phyloP scores from a whole-genome alignment of 2,329 filamentous ascomycete species.

The Colletotrichum simmondsii region DNA sequence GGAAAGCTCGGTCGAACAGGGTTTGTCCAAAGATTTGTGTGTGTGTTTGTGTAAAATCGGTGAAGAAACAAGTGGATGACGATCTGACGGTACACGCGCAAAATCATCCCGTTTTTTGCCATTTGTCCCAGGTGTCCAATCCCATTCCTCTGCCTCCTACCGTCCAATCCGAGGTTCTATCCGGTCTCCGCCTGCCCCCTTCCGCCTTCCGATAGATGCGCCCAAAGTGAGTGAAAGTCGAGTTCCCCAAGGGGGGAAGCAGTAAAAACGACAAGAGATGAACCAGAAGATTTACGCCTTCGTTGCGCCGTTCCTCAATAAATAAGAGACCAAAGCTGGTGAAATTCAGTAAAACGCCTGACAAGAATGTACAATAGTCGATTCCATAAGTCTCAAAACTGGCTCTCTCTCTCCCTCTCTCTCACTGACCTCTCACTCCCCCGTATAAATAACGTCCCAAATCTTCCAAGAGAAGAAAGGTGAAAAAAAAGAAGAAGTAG shows the following conservation, averaged over 20 bases:
- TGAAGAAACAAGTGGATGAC: neutral
- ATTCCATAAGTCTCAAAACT: neutral
- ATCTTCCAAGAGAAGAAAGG: neutral
- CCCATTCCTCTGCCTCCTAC: too few species aligned
- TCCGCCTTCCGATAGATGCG: neutral
- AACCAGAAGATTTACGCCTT: neutral
- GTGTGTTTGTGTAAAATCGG: neutral
- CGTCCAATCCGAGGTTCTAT: neutral
- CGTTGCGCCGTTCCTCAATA: neutral
- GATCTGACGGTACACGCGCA: conserved; percentile 5
- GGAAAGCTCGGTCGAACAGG: too few species aligned
- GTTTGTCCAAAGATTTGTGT: neutral
- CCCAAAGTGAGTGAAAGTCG: neutral
- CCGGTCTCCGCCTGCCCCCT: neutral
- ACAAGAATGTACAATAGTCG: neutral
- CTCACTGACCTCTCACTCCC: too few species aligned
- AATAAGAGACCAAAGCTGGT: neutral
- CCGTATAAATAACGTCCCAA: neutral
- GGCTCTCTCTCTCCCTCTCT: neutral
- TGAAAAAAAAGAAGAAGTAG: neutral
- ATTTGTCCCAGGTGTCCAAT: too few species aligned
- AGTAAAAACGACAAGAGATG: neutral
- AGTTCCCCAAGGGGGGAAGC: neutral
- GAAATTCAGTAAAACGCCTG: neutral
- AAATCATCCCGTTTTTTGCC: neutral